A percentile compares a stretch with the other conserved stretches of the same genome.
Evolutionary conservation across 2,329 filamentous ascomycete genomes (phyloP).

Genomic region (Aspergillus novoparasiticus): DNA sequence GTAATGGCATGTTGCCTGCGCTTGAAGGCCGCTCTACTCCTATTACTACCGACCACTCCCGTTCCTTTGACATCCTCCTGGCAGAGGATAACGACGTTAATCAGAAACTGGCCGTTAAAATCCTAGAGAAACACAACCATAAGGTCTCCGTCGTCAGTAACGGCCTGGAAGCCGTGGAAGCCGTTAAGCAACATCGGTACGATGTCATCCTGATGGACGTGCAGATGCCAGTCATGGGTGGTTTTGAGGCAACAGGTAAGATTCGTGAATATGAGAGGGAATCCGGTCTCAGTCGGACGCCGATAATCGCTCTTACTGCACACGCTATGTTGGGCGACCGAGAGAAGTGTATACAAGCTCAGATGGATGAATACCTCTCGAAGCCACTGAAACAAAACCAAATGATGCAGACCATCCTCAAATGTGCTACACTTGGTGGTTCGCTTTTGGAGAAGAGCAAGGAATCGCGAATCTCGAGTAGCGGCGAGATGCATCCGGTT

Average conservation of each 20-base stretch:
- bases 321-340: constrained; percentile 98
- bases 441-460: constrained; percentile 47
- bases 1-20: constrained; percentile 94
- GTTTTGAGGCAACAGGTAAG: constrained; percentile 95
- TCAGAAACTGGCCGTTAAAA: constrained; percentile 93
- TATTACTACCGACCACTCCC: constrained; percentile 87
- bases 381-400: constrained; percentile 97
- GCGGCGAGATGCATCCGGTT: constrained; percentile 41
- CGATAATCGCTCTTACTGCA: constrained; percentile 94
- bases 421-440: constrained; percentile 84
- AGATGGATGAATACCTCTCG: constrained; percentile 99
- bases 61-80: constrained; percentile 91
- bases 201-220: constrained; percentile 99
- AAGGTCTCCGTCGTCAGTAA: constrained; percentile 80
- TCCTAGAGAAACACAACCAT: constrained; percentile 89
- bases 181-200: constrained; percentile 88
- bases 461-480: constrained; percentile 44
- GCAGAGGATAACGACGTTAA: constrained; percentile 98
- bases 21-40: constrained; percentile 91
- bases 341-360: constrained; percentile 96
- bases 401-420: constrained; percentile 95
- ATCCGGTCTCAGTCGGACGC: constrained; percentile 77
- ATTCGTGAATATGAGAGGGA: constrained; percentile 93
- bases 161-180: constrained; percentile 87
- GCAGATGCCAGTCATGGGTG: constrained; percentile 99